phyloP scores from a whole-genome alignment of 805 yeast species.

The Clavispora asparagi region DNA sequence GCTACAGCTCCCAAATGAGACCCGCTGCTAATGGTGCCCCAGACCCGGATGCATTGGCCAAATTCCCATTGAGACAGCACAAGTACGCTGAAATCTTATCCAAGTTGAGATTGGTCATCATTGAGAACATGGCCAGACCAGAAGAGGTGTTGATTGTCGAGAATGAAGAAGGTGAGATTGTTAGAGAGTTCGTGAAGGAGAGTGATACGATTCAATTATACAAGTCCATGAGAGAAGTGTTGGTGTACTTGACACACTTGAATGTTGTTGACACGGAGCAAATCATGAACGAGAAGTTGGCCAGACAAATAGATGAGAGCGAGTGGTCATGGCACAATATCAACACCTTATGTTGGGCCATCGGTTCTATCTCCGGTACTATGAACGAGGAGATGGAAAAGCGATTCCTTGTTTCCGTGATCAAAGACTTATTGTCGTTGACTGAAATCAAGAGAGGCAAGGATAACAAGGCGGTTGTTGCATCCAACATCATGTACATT shows the following conservation, averaged over 20 bases:
- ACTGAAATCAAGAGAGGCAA: conserved; percentile 97
- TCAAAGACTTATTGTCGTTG: conserved; percentile 82
- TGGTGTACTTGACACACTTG: conserved; percentile 92
- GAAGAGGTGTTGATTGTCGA: conserved; percentile 96
- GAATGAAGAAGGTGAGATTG: conserved; percentile 98
- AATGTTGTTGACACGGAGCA: conserved; percentile 91
- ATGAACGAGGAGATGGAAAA: conserved; percentile 98
- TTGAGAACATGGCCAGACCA: conserved; percentile 97
- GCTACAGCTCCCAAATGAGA: conserved; percentile 36
- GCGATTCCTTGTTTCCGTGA: conserved; percentile 86
- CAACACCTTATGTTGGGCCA: conserved; percentile 98
- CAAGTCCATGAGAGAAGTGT: conserved; percentile 91
- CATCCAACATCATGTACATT: conserved; percentile 99
- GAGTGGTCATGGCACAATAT: conserved; percentile 99
- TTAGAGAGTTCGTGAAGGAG: conserved; percentile 93
- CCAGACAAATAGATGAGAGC: conserved; percentile 88
- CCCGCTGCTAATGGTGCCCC: conserved; percentile 68
- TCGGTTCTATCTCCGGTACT: conserved; percentile 97
- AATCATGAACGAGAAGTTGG: conserved; percentile 88
- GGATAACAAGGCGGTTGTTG: conserved; percentile 97
- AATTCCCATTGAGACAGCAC: conserved; percentile 81
- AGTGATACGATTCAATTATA: conserved; percentile 94
- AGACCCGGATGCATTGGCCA: conserved; percentile 72
- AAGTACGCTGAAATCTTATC: conserved; percentile 75
- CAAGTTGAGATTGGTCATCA: conserved; percentile 83